These are phyloP conservation scores for Adansonia grandidieri DNA, from an alignment of 441 rosid genomes.

Conservation along the genomic window DNA sequence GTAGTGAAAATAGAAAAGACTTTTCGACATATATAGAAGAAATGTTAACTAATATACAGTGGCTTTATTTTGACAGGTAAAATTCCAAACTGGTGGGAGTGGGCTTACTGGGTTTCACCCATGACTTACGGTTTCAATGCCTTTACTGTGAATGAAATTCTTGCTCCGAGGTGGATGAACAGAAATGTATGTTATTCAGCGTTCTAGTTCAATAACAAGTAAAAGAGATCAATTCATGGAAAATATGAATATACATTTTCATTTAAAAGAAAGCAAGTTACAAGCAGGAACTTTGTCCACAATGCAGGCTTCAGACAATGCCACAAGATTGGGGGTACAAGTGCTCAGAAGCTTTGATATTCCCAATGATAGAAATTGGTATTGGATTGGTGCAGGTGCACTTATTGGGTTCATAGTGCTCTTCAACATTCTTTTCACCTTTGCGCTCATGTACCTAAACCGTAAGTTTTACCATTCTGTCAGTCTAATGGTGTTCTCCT, in stretches of 20 bases:
- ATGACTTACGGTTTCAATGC: constrained; percentile 74
- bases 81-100: constrained; percentile 82
- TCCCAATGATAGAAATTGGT: constrained; percentile 60
- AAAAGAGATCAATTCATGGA: not conserved
- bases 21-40: not conserved
- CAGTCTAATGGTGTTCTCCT: not conserved
- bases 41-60: not conserved
- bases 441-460: constrained; percentile 65
- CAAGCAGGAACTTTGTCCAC: not conserved
- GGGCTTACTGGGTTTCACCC: constrained; percentile 92
- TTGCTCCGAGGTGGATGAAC: constrained; percentile 88
- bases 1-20: not conserved
- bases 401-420: constrained; percentile 61
- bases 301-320: constrained; percentile 53
- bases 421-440: constrained; percentile 70
- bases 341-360: constrained; percentile 60
- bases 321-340: constrained; percentile 55
- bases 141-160: constrained; percentile 65
- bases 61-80: constrained; percentile 40
- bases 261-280: constrained; percentile 6
- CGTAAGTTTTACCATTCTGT: constrained; percentile 53
- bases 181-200: constrained; percentile 40
- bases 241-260: not conserved
- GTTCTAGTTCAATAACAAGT: not conserved
- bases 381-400: constrained; percentile 78